Evolutionary conservation across 495 filamentous ascomycete species (phyloP).

Genomic region (Penicillium coprophilum): DNA sequence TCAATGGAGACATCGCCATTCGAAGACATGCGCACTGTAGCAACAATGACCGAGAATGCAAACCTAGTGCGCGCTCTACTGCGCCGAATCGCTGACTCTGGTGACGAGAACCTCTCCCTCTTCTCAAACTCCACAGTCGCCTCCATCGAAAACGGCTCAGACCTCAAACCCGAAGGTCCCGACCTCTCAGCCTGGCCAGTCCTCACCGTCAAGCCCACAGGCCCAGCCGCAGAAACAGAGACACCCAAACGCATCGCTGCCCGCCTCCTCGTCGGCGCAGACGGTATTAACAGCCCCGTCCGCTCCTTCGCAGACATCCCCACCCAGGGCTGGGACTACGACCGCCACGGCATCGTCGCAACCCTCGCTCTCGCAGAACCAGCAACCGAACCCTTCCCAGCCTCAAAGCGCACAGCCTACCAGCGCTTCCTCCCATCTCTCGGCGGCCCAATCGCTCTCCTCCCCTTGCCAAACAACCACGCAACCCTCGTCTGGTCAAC

Average conservation of each 20-base stretch:
- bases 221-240: slow-evolving; percentile 33
- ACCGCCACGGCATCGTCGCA: slow-evolving; percentile 85
- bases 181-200: slow-evolving; percentile 87
- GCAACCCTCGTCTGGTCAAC: slow-evolving; percentile 94
- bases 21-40: slow-evolving; percentile 62
- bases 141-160: slow-evolving; percentile 70
- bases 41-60: slow-evolving; percentile 94
- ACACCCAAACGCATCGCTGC: slow-evolving; percentile 60
- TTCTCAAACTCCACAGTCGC: slow-evolving; percentile 76
- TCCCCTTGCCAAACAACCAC: slow-evolving; percentile 80
- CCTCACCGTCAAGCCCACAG: slow-evolving; percentile 58
- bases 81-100: slow-evolving; percentile 64
- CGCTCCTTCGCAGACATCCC: slow-evolving; percentile 84
- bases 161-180: slow-evolving; percentile 55
- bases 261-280: slow-evolving; percentile 85
- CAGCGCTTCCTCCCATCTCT: slow-evolving; percentile 88
- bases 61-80: slow-evolving; percentile 81
- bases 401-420: slow-evolving; percentile 70
- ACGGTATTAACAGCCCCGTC: slow-evolving; percentile 93
- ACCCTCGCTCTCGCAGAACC: slow-evolving; percentile 68
- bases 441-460: slow-evolving; percentile 79
- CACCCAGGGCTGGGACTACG: slow-evolving; percentile 90
- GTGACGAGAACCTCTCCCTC: slow-evolving; percentile 58
- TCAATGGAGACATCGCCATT: slow-evolving; percentile 49
- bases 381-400: slow-evolving; percentile 26